These are phyloP conservation scores for Tolypocladium sp. DNA, from an alignment of 2,329 filamentous ascomycete species.

Conservation along the genomic window DNA sequence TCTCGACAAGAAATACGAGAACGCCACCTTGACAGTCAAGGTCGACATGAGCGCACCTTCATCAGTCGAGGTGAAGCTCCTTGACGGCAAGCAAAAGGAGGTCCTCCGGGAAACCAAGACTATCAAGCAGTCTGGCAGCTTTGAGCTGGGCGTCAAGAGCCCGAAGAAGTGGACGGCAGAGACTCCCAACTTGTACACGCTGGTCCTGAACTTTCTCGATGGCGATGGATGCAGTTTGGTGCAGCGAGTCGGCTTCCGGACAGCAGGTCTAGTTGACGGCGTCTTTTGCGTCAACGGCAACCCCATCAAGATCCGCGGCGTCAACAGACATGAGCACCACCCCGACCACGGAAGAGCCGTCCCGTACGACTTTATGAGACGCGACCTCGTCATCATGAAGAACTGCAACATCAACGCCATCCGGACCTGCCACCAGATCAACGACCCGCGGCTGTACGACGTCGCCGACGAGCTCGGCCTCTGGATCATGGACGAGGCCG, in stretches of 20 bases:
- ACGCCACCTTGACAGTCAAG: constrained; percentile 42
- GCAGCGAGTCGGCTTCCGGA: constrained; percentile 55
- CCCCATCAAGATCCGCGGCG: constrained; percentile 55
- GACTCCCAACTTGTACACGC: constrained; percentile 51
- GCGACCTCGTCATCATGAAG: constrained; percentile 59
- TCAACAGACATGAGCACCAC: constrained; percentile 65
- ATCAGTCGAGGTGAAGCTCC: constrained; percentile 22
- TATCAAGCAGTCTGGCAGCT: constrained; percentile 24
- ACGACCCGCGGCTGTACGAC: constrained; percentile 50
- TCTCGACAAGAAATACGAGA: constrained; percentile 42
- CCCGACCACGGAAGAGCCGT: constrained; percentile 52
- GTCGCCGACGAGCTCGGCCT: constrained; percentile 55
- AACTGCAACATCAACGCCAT: constrained; percentile 61
- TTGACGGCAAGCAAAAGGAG: constrained; percentile 20
- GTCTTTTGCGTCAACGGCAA: constrained; percentile 57
- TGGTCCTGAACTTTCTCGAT: constrained; percentile 27
- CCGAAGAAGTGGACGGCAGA: constrained; percentile 63
- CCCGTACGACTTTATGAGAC: constrained; percentile 48
- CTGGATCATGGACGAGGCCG: constrained; percentile 51
- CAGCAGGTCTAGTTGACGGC: constrained; percentile 50
- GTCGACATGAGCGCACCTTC: constrained; percentile 29
- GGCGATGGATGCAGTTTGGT: constrained; percentile 23
- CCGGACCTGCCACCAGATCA: constrained; percentile 58
- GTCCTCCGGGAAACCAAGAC: constrained; percentile 15
- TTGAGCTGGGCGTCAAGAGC: constrained; percentile 31